Base-by-base conservation (phyloP, 495 filamentous ascomycete species). In the Daldinia loculata region DNA sequence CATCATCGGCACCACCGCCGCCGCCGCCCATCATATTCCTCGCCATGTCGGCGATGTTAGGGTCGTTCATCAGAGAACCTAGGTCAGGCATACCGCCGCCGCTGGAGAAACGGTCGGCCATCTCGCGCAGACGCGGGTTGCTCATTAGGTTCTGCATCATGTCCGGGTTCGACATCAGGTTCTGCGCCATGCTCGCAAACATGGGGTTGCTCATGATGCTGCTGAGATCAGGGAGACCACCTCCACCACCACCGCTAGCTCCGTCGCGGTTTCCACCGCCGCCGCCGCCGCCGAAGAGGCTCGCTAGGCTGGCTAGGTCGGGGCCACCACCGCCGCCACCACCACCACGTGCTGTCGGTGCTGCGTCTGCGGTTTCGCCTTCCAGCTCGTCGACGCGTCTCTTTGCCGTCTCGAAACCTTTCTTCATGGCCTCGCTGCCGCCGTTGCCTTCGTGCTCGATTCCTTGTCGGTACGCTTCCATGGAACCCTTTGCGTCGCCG, bases 171-270 rank as follows among this genome's bases (percentile, higher is more conserved):
- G 88, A 91, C 95, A 98, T 98, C 45, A 99, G 78, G 77, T 93
- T 97, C 85, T 97, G 93, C 26, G 95, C 95, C 93, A 98, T 97
- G 82, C 84, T 90, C 45, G 93, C 84, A 78, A 99, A 94, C 95
- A 98, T 98, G 45, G 95, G 95, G 84, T 99, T 98, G 81, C 81
- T 93, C 95, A 99, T 98, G 76, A 99, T 88, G 61, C 83, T 85
- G 63, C 86, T 79, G 38, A 99, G 76, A 80, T 98, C 95, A 4
- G 94, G 94, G 91, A 95, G 92, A 38, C 93, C 92, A 41, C 93
- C 92, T 17, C 89, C 90, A 8, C 84, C 82, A n/a, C 80, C 84
- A 24, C 81, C 87, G 14, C 84, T 87, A 4, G 85, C 87, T 15
- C 81, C 86, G 1, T 81, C 88, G 26, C 88, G 87, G 53, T 67